These are phyloP conservation scores for Fusarium cyanostomum DNA, from an alignment of 2,329 filamentous ascomycete genomes.

Conservation along the genomic window DNA sequence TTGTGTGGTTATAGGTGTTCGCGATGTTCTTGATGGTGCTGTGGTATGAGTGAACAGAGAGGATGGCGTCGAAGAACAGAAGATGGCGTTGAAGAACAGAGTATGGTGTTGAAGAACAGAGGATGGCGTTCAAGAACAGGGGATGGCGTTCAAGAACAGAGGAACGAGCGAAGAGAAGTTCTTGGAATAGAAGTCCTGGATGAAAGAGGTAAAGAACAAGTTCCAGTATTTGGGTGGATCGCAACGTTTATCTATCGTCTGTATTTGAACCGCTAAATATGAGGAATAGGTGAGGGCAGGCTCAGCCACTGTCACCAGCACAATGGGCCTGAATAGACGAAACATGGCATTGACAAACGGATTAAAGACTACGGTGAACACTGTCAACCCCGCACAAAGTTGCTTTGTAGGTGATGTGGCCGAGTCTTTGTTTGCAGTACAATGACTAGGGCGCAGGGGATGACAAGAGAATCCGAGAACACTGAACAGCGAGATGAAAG, in stretches of 20 bases:
- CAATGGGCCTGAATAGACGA: not conserved
- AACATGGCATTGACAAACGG: not conserved
- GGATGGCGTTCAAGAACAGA: no score
- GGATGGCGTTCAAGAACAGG: no score
- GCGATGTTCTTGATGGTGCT: no score
- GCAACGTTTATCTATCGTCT: not conserved
- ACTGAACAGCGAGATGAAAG: not conserved
- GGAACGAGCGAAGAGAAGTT: not conserved
- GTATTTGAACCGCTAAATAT: not conserved
- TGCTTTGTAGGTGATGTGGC: not conserved
- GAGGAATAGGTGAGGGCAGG: not conserved
- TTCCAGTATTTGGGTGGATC: not conserved
- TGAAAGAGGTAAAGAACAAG: no score
- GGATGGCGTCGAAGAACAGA: no score
- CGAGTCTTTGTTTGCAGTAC: constrained; percentile 9
- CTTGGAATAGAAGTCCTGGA: no score
- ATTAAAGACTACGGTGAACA: not conserved
- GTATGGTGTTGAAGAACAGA: no score
- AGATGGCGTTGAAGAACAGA: no score
- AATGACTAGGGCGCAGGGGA: not conserved
- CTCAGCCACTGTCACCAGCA: not conserved
- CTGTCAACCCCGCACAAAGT: not conserved
- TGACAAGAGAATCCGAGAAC: not conserved
- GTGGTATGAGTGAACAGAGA: no score
- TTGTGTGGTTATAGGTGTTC: no score